Conservation (phyloP, 2,329 filamentous ascomycete genomes). For the Neonectria neomacrospora region DNA sequence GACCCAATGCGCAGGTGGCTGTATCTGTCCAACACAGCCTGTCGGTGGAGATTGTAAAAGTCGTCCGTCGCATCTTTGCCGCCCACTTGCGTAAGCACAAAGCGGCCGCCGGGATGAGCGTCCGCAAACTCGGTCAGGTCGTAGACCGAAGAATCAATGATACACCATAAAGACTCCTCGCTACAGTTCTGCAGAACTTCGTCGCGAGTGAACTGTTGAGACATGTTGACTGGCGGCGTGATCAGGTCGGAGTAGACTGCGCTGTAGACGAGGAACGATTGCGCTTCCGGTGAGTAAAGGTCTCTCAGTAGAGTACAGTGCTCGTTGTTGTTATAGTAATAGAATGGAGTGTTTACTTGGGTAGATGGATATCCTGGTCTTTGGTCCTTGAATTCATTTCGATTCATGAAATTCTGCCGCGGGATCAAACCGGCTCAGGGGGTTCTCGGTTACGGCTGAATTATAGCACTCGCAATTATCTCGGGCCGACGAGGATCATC, state of each 20-base stretch:
- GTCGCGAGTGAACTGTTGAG: background rate
- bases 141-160: constrained; percentile 88
- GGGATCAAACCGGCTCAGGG: background rate
- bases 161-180: constrained; percentile 81
- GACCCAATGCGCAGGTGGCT: constrained; percentile 79
- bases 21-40: constrained; percentile 87
- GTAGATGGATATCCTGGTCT: no score
- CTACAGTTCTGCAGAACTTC: constrained; percentile 62
- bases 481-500: background rate
- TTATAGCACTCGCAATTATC: background rate
- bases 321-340: no score
- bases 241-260: background rate
- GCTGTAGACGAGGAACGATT: background rate
- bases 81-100: constrained; percentile 82
- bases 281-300: background rate
- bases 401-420: background rate
- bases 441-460: constrained; percentile 2
- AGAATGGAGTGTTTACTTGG: no score
- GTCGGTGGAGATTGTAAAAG: constrained; percentile 92
- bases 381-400: no score
- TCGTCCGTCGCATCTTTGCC: constrained; percentile 82
- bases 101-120: constrained; percentile 83
- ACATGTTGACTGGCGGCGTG: background rate
- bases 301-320: background rate
- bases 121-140: constrained; percentile 87